A percentile compares a stretch with the other conserved stretches of the same genome.
phyloP scores from a whole-genome alignment of 1,284 basidiomycete species.

The Volvariella volvacea region DNA sequence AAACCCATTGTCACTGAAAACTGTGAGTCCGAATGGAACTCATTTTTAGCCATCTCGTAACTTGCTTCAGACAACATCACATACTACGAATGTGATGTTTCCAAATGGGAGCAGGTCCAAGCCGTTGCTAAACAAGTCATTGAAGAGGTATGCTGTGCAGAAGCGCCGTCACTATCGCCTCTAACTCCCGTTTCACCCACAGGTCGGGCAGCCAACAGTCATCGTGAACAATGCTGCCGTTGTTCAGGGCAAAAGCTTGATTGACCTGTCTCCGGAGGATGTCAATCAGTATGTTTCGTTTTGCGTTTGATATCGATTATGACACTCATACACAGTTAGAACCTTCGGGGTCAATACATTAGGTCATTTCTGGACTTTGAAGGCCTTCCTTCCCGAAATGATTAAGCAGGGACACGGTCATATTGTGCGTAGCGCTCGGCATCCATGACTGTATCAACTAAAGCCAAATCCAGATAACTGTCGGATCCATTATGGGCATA shows the following conservation, averaged over 20 bases:
- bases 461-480: constrained; percentile 66
- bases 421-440: constrained; percentile 57
- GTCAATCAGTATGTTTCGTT: constrained; percentile 62
- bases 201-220: constrained; percentile 87
- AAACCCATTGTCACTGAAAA: constrained; percentile 72
- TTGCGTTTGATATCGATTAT: neutral
- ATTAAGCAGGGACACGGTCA: constrained; percentile 75
- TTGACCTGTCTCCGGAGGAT: constrained; percentile 76
- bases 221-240: constrained; percentile 97
- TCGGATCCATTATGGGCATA: constrained; percentile 76
- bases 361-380: constrained; percentile 86
- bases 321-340: constrained; percentile 31
- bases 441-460: too few relatives aligned
- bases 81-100: constrained; percentile 88
- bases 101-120: constrained; percentile 77
- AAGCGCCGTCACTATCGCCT: constrained; percentile 1
- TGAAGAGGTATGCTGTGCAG: constrained; percentile 53
- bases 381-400: constrained; percentile 92
- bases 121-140: constrained; percentile 62
- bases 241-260: constrained; percentile 80
- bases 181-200: constrained; percentile 3
- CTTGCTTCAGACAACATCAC: constrained; percentile 57
- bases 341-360: constrained; percentile 88
- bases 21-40: constrained; percentile 33
- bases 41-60: neutral